These are phyloP conservation scores for Sungouiella blattae DNA, from an alignment of 805 yeast genomes.

Conservation along the genomic window DNA sequence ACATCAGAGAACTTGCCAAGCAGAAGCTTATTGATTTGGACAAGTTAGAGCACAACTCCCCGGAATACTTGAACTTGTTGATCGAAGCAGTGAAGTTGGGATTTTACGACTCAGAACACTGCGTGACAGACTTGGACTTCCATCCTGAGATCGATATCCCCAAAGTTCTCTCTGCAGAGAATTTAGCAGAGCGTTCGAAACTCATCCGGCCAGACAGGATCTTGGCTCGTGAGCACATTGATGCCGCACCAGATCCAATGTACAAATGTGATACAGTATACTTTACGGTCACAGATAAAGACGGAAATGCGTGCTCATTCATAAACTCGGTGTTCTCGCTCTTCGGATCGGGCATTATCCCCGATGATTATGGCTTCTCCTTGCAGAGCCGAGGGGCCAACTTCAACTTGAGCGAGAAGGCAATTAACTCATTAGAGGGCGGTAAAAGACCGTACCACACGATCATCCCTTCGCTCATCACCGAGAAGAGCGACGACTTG, in stretches of 20 bases:
- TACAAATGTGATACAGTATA: conserved; percentile 16
- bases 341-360: conserved; percentile 70
- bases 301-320: conserved; percentile 59
- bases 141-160: conserved; percentile 31
- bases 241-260: conserved; percentile 14
- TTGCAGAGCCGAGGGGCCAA: conserved; percentile 77
- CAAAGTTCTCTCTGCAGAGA: conserved; percentile 36
- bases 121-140: conserved; percentile 60
- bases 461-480: conserved; percentile 78
- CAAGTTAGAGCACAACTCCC: conserved; percentile 57
- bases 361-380: conserved; percentile 62
- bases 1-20: conserved; percentile 53
- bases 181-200: conserved; percentile 8
- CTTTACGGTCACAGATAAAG: conserved; percentile 12
- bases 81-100: conserved; percentile 69
- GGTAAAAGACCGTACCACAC: conserved; percentile 79
- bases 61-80: conserved; percentile 65
- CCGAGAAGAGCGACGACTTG: conserved; percentile 26
- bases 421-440: conserved; percentile 61
- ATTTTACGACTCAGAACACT: conserved; percentile 72
- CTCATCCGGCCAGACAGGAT: conserved; percentile 5
- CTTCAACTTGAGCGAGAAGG: conserved; percentile 57
- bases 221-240: conserved; percentile 11
- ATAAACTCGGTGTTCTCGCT: conserved; percentile 69
- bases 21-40: conserved; percentile 40